phyloP scores from a whole-genome alignment of 805 yeast genomes.

The Debaryomyces castellii region DNA sequence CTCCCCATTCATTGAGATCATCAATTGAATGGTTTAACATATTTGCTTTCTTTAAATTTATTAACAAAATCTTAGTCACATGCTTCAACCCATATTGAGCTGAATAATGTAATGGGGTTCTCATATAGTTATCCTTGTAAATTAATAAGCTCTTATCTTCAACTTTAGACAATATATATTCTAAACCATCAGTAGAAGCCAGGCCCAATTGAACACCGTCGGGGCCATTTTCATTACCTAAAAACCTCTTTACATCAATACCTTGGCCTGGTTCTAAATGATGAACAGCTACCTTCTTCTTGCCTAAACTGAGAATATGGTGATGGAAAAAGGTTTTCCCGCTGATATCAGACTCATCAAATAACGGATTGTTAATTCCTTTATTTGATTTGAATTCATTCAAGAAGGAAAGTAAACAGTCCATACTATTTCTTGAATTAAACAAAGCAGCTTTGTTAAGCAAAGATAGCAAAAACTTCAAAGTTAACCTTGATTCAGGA shows the following conservation, averaged over 20 bases:
- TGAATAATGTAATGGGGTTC: constrained; percentile 90
- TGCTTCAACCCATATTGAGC: constrained; percentile 80
- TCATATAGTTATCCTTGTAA: constrained; percentile 69
- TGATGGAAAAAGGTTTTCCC: constrained; percentile 86
- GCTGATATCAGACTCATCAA: constrained; percentile 69
- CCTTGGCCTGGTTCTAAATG: constrained; percentile 42
- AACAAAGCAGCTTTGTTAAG: constrained; percentile 63
- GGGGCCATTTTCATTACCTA: constrained; percentile 35
- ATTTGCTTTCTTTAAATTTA: constrained; percentile 57
- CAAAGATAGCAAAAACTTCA: constrained; percentile 56
- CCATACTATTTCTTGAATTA: constrained; percentile 59
- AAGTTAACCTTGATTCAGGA: constrained; percentile 46
- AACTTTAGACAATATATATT: constrained; percentile 56
- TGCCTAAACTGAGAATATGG: constrained; percentile 75
- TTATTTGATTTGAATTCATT: constrained; percentile 40
- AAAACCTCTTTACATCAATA: constrained; percentile 47
- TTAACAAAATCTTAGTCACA: constrained; percentile 57
- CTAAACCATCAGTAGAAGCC: constrained; percentile 50
- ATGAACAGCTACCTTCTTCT: constrained; percentile 44
- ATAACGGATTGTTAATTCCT: constrained; percentile 19
- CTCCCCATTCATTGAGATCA: constrained; percentile 63
- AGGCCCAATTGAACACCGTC: constrained; percentile 62
- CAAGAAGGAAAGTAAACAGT: constrained; percentile 48
- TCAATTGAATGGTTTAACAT: constrained; percentile 59
- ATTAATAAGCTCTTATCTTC: constrained; percentile 35